phyloP scores from a whole-genome alignment of 2,329 filamentous ascomycete species.

The Hymenoscyphus scutula region DNA sequence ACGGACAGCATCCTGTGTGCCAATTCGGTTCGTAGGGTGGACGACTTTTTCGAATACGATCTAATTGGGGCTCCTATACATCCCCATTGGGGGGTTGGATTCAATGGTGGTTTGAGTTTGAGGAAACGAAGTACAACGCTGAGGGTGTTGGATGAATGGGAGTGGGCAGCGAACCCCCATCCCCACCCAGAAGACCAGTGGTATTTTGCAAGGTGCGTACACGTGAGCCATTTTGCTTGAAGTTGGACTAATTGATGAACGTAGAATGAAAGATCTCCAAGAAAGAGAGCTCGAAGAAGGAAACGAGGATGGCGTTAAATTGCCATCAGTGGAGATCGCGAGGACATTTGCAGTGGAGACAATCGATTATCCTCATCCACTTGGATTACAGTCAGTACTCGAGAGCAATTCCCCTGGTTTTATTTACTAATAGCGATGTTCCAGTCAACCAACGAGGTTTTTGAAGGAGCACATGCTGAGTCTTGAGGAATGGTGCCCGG shows the following conservation, averaged over 20 bases:
- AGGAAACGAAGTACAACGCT: slow-evolving; percentile 38
- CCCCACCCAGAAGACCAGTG: slow-evolving; percentile 32
- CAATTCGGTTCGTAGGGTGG: slow-evolving; percentile 36
- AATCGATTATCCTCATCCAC: slow-evolving; percentile 29
- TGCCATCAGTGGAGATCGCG: slow-evolving; percentile 31
- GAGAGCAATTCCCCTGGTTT: not conserved
- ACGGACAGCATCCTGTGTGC: slow-evolving; percentile 54
- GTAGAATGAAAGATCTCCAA: slow-evolving; percentile 23
- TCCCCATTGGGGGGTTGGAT: slow-evolving; percentile 32
- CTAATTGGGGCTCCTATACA: slow-evolving; percentile 40
- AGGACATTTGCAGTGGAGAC: slow-evolving; percentile 33
- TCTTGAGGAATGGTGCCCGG: slow-evolving; percentile 31
- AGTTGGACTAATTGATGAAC: slow-evolving; percentile 10
- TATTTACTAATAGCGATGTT: not conserved
- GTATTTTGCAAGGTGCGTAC: slow-evolving; percentile 27
- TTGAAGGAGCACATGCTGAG: slow-evolving; percentile 17
- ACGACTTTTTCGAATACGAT: slow-evolving; percentile 23
- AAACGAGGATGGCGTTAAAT: slow-evolving; percentile 20
- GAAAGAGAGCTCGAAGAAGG: slow-evolving; percentile 20
- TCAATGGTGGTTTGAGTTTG: slow-evolving; percentile 41
- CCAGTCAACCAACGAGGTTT: slow-evolving; percentile 28
- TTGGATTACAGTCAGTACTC: slow-evolving; percentile 32
- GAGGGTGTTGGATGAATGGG: slow-evolving; percentile 31
- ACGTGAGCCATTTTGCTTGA: not conserved
- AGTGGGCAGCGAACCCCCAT: slow-evolving; percentile 18